Evolutionary conservation across 441 rosid genomes (phyloP), one percentile per base, ranked within the genome.

Genomic region (Breynia disticha): DNA sequence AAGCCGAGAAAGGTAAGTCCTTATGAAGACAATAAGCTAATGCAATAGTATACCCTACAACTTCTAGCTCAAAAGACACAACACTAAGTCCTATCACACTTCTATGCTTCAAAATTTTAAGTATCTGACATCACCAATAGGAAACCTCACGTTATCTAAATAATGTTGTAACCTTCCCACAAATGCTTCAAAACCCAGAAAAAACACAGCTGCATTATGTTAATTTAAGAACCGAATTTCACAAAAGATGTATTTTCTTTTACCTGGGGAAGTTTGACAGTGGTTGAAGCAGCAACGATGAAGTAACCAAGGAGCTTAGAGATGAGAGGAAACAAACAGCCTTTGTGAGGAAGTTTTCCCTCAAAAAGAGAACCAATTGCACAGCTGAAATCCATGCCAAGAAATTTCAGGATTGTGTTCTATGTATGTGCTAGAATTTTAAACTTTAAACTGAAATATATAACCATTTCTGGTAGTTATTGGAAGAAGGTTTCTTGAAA

Each of bases 211-310:
- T 28, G 0, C 5, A 28, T 28, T 28, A 28, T 28, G 35, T 4
- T 3, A 28, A 28, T 24, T 24, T 24, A 2, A 24, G 32, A 7
- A 7, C 32, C 32, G 32, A 24, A 24, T 28, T 28, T 28, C 35
- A 9, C 10, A 7, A 7, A 14, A 43, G 19, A n/a, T 15, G n/a
- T n/a, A n/a, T 20, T 22, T 16, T 16, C 11, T 12, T 21, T 21
- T 4, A 87, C 97, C 97, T 87, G 98, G 44, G 98, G 97, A 57
- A 90, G 78, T 62, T 90, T 90, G 73, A 90, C 98, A 55, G 95
- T 85, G 78, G 93, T 85, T 66, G 96, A 90, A 64, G 93, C 91
- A 52, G 88, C 90, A 41, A 87, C 90, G 74, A 90, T 87, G 72
- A 70, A 68, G 65, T 90, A 87, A 52, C 98, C 98, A 14, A 90